These are phyloP conservation scores for Laguncularia racemosa DNA, from an alignment of 345 rosid genomes.

Conservation along the genomic window DNA sequence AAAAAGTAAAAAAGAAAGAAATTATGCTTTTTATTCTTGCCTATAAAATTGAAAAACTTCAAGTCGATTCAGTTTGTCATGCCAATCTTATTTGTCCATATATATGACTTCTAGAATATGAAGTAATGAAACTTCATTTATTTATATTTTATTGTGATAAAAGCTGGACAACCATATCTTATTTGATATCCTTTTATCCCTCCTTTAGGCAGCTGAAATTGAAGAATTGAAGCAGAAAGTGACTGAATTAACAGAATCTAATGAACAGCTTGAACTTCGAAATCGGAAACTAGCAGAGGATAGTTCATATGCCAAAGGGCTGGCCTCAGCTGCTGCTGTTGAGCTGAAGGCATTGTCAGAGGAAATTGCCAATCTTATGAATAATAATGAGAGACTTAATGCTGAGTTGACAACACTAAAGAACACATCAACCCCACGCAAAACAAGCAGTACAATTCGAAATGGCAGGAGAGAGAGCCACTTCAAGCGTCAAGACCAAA, in stretches of 20 bases:
- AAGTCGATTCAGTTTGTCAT: no score
- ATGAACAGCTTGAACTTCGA: conserved; percentile 62
- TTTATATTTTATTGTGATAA: background rate
- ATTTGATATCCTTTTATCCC: background rate
- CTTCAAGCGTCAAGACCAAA: conserved; percentile 60
- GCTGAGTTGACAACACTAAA: conserved; percentile 61
- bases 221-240: conserved; percentile 75
- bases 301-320: conserved; percentile 94
- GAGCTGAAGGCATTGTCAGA: conserved; percentile 98
- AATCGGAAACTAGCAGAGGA: conserved; percentile 88
- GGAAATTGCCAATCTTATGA: conserved; percentile 95
- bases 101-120: background rate
- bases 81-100: no score
- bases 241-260: conserved; percentile 42
- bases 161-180: background rate
- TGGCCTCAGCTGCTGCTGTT: conserved; percentile 99
- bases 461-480: conserved; percentile 66
- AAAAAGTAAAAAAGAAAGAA: no score
- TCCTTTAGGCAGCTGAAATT: conserved; percentile 49
- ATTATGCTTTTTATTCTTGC: no score
- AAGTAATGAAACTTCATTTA: no score
- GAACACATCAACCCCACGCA: conserved; percentile 52
- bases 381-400: conserved; percentile 70
- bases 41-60: no score
- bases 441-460: conserved; percentile 34